These are phyloP conservation scores for Moricandia moricandioides DNA, from an alignment of 345 rosid genomes.

Conservation along the genomic window DNA sequence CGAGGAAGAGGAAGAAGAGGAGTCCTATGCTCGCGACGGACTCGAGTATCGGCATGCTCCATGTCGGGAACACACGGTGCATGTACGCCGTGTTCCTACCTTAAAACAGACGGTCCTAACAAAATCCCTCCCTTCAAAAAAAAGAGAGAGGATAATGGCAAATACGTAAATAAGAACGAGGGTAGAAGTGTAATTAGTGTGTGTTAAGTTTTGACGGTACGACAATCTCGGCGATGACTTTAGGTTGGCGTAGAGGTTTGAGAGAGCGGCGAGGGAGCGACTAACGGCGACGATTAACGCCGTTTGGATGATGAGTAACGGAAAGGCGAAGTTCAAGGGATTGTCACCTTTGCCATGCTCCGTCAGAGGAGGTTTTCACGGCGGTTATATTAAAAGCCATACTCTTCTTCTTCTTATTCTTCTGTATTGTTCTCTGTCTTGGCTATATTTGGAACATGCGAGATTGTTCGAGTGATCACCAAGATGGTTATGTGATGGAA, in stretches of 20 bases:
- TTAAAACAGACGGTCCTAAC: slow-evolving; percentile 71
- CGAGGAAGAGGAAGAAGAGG: slow-evolving; percentile 84
- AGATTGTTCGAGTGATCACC: neutral
- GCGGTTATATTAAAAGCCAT: slow-evolving; percentile 47
- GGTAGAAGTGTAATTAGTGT: slow-evolving; percentile 16
- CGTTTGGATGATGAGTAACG: slow-evolving; percentile 73
- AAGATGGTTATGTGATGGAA: slow-evolving; percentile 6
- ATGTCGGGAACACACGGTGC: slow-evolving; percentile 55
- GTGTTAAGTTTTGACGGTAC: slow-evolving; percentile 35
- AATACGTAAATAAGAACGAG: neutral
- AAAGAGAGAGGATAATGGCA: neutral
- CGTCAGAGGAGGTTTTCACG: slow-evolving; percentile 74
- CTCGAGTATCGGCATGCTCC: slow-evolving; percentile 75
- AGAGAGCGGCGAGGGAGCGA: slow-evolving; percentile 66
- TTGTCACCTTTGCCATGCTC: slow-evolving; percentile 93
- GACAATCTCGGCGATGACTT: slow-evolving; percentile 85
- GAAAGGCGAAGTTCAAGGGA: slow-evolving; percentile 76
- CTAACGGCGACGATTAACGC: slow-evolving; percentile 57
- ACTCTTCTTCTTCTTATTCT: no score
- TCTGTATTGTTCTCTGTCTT: neutral
- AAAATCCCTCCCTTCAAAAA: slow-evolving; percentile 70
- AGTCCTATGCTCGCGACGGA: slow-evolving; percentile 81
- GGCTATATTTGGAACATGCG: slow-evolving; percentile 11
- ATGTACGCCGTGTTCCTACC: slow-evolving; percentile 55
- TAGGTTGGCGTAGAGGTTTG: slow-evolving; percentile 92